Conservation (phyloP, 1,284 basidiomycete species). For the Phellopilus nigrolimitatus region DNA sequence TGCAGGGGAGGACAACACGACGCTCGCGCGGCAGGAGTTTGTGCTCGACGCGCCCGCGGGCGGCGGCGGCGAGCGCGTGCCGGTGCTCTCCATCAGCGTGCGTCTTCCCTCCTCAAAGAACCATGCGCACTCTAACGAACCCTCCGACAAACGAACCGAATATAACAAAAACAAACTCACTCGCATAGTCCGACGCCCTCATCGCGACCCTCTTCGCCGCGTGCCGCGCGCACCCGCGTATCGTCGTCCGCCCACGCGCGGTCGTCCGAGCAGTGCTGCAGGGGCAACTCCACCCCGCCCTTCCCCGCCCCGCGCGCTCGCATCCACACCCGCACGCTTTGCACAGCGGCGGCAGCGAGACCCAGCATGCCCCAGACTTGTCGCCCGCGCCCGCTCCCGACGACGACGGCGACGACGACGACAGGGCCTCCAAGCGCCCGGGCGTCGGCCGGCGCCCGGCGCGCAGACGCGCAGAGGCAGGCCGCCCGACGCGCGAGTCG, state of each 20-base stretch:
- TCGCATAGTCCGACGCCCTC: constrained; percentile 2
- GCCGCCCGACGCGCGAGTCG: neutral
- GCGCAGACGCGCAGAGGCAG: too few relatives aligned
- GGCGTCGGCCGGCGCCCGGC: neutral
- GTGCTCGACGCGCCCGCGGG: neutral
- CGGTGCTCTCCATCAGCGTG: constrained; percentile 1
- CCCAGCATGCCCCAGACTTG: too few relatives aligned
- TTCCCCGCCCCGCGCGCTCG: neutral
- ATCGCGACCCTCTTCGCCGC: neutral
- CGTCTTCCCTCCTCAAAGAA: too few relatives aligned
- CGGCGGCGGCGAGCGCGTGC: neutral
- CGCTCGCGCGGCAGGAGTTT: neutral
- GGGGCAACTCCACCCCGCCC: neutral
- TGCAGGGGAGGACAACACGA: neutral
- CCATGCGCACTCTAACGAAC: too few relatives aligned
- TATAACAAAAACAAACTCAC: too few relatives aligned
- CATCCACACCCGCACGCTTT: too few relatives aligned
- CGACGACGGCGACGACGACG: too few relatives aligned
- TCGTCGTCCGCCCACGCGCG: constrained; percentile 2
- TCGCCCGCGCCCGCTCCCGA: too few relatives aligned
- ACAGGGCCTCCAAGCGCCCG: neutral
- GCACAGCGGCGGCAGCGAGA: too few relatives aligned
- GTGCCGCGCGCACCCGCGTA: neutral
- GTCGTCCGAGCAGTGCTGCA: constrained; percentile 4
- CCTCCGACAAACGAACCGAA: too few relatives aligned